Evolutionary conservation across 2,329 filamentous ascomycete species (phyloP), one percentile per base, ranked within the genome.

Genomic region (Cladobotryum protrusum): DNA sequence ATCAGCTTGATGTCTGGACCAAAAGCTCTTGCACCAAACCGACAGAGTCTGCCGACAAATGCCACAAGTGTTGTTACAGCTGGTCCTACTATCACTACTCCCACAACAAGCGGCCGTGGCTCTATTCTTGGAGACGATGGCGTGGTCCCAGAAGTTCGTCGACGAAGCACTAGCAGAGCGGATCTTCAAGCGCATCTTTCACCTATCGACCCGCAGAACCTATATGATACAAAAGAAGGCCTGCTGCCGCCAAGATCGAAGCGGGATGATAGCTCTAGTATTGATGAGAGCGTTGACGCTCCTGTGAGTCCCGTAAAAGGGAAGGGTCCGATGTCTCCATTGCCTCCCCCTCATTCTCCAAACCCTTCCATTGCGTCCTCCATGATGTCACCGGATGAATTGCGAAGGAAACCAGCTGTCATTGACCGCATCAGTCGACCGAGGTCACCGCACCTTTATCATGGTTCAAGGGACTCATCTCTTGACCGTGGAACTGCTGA

Each of bases 391-490:
- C 66, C 67, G 1, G 64, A 68, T 24, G 72, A 74, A 7, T 57
- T 67, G 35, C 61, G 69, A 54, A 64, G 74, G 62, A 66, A 72
- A 53, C 70, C 81, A 1, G 71, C 73, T 2, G 73, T 81, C 4
- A 79, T 81, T 49, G 73, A 79, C 57, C 75, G 75, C n/a, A 78
- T 81, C 43, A 76, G 70, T 53, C 70, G 69, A 8, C 70, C 75
- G 8, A 69, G 69, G 29, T 69, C 69, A 19, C 68, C 72, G 2
- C 69, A 41, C 13, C 19, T 63, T 6, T 66, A 64, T 24, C 66
- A 66, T 7, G 72, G 68, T 13, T 83, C 82, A 12, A 72, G 79
- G 52, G 78, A 79, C 6, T 83, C 81, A 1, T 84, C 81, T 1
- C 65, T 78, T 47, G 81, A 83, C 43, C 74, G 75, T 19, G 75